Conservation (phyloP, 2,329 filamentous ascomycete genomes). For the Stagonosporopsis tanaceti region DNA sequence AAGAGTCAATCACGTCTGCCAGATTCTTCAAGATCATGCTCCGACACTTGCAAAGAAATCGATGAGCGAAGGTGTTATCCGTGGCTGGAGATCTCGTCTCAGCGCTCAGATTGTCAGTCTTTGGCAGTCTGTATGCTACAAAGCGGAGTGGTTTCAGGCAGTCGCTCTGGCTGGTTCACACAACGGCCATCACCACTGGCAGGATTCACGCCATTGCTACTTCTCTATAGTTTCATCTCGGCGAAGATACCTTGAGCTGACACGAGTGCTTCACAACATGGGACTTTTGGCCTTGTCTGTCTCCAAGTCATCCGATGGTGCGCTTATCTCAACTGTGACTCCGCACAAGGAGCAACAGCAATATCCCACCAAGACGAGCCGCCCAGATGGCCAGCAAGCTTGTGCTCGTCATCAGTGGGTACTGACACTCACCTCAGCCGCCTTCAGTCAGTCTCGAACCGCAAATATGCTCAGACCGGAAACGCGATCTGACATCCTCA, state of each 20-base stretch:
- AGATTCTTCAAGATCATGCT: background rate
- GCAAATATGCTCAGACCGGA: background rate
- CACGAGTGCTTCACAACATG: background rate
- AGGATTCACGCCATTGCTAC: background rate
- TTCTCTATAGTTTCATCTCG: background rate
- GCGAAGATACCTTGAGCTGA: background rate
- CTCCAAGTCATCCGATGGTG: background rate
- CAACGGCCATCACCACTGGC: background rate
- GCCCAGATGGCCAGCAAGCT: too few species aligned
- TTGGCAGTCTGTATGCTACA: background rate
- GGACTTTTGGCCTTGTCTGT: background rate
- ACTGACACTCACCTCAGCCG: background rate
- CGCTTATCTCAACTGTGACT: background rate
- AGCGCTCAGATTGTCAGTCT: too few species aligned
- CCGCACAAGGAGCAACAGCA: too few species aligned
- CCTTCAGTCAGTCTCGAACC: background rate
- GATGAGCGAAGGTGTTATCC: too few species aligned
- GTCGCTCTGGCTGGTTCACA: background rate
- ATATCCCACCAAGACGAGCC: too few species aligned
- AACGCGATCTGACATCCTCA: too few species aligned
- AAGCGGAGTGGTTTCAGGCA: background rate
- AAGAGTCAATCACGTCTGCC: background rate
- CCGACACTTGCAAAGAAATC: too few species aligned
- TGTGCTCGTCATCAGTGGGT: background rate
- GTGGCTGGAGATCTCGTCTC: too few species aligned